Conservation (phyloP, 2,329 filamentous ascomycete species). For the Dendrostoma leiphaemia region DNA sequence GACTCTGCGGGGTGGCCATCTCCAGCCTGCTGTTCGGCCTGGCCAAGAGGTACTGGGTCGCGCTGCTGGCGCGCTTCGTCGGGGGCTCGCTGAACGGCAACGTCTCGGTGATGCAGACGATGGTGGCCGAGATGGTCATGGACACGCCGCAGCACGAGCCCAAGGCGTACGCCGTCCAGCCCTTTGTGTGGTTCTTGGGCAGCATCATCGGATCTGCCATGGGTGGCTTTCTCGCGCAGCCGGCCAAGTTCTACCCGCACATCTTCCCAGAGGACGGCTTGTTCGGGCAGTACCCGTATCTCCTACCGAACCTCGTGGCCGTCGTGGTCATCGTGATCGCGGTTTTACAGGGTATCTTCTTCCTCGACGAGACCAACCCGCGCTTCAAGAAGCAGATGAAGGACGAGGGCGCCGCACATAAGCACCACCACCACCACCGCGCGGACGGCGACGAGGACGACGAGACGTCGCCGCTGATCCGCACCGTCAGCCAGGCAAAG, state of each 20-base stretch:
- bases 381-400: slow-evolving; percentile 15
- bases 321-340: slow-evolving; percentile 64
- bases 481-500: slow-evolving; percentile 27
- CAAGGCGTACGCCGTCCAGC: slow-evolving; percentile 17
- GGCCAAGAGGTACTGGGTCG: slow-evolving; percentile 40
- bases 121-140: slow-evolving; percentile 42
- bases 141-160: slow-evolving; percentile 37
- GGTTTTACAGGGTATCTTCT: slow-evolving; percentile 61
- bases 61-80: slow-evolving; percentile 38
- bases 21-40: slow-evolving; percentile 41
- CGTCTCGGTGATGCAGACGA: slow-evolving; percentile 39
- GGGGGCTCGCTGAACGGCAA: slow-evolving; percentile 39
- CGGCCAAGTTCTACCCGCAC: slow-evolving; percentile 18
- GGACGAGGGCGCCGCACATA: slow-evolving; percentile 1
- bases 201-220: slow-evolving; percentile 17
- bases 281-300: slow-evolving; percentile 65
- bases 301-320: slow-evolving; percentile 55
- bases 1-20: slow-evolving; percentile 31
- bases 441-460: slow-evolving; percentile 25
- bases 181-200: slow-evolving; percentile 18
- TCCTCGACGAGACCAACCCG: slow-evolving; percentile 50
- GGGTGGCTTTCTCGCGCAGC: slow-evolving; percentile 18
- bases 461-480: slow-evolving; percentile 27
- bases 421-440: too few species aligned
- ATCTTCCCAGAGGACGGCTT: slow-evolving; percentile 37